Evolutionary conservation across 345 rosid genomes (phyloP).

Genomic region (Eucalyptus tenuipes): DNA sequence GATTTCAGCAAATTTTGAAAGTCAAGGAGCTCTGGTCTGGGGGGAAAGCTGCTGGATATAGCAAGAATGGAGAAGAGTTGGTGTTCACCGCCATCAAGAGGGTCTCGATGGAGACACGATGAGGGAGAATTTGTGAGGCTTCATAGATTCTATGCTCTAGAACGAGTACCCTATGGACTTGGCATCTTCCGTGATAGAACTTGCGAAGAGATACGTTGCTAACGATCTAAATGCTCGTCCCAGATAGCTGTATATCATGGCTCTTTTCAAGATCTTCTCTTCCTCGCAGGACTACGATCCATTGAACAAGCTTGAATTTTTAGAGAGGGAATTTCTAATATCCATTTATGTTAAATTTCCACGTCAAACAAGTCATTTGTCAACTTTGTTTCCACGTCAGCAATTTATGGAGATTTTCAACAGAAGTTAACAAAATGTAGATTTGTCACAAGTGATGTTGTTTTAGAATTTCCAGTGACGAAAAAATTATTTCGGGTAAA

Average conservation of each 20-base stretch:
- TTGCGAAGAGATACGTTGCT: background rate
- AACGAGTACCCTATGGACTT: background rate
- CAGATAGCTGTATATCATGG: background rate
- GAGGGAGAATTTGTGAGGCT: background rate
- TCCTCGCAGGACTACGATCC: background rate
- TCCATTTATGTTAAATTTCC: background rate
- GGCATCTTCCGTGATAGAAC: background rate
- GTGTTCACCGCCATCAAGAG: background rate
- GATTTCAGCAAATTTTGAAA: background rate
- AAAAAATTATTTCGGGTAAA: background rate
- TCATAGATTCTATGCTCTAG: background rate
- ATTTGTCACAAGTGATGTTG: background rate
- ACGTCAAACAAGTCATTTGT: background rate
- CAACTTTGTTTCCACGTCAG: background rate
- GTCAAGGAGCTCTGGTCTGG: background rate
- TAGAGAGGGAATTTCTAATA: background rate
- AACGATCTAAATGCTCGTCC: background rate
- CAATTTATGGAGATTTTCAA: background rate
- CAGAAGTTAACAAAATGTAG: background rate
- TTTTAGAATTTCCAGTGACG: background rate
- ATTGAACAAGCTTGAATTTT: background rate
- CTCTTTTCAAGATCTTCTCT: background rate
- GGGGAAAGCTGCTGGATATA: background rate
- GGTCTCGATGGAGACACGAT: background rate
- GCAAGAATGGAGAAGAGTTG: background rate